Base-by-base conservation (phyloP, 495 filamentous ascomycete species). In the Penicillium riverlandense region DNA sequence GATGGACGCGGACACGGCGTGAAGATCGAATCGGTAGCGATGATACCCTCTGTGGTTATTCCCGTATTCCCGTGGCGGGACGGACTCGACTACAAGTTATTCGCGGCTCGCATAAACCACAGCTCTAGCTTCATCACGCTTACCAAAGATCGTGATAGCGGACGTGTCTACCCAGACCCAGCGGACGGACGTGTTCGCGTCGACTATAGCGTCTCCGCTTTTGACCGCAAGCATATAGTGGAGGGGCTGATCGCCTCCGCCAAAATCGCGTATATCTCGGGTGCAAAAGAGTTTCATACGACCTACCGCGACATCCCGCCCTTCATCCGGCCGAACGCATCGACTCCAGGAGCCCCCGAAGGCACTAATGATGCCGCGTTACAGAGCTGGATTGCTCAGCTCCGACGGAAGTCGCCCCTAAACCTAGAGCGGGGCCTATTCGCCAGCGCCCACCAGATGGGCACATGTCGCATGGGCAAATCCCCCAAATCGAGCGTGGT, bases 391-490 rank as follows among this genome's bases (percentile, higher is more conserved):
- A 69, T 94, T 6, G 59, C 63, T 0, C 66, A 76, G 35, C 44
- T 92, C 4, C 67, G 82, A 67, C 44, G 75, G 72, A 63, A 73
- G 65, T 56, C 72, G 55, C 45, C 78, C 65, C 12, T 73, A 55
- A 39, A 65, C 52, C 33, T 65, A 43, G 52, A 83, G 58, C 55
- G 59, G 32, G 50, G 58, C n/a, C 34, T 76, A 55, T 79, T 77
- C 47, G 78, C 70, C 28, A 76, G 71, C 36, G 90, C 89, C 1
- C 91, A 97, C 58, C 91, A 95, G 69, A 95, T 96, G 90, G 90
- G 91, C 1, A 85, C 80, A 0, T 91, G 86, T 53, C 75, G 86
- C 0, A 96, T 96, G 90, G 80, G 81, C 31, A 61, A 52, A 4
- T 69, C 53, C 22, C 61, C 73, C 36, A 65, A 72, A 44, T 68